A percentile compares a stretch with the other conserved stretches of the same genome.
These are phyloP conservation scores for Metarhizium anisopliae DNA, from an alignment of 2,329 filamentous ascomycete genomes.

Conservation along the genomic window DNA sequence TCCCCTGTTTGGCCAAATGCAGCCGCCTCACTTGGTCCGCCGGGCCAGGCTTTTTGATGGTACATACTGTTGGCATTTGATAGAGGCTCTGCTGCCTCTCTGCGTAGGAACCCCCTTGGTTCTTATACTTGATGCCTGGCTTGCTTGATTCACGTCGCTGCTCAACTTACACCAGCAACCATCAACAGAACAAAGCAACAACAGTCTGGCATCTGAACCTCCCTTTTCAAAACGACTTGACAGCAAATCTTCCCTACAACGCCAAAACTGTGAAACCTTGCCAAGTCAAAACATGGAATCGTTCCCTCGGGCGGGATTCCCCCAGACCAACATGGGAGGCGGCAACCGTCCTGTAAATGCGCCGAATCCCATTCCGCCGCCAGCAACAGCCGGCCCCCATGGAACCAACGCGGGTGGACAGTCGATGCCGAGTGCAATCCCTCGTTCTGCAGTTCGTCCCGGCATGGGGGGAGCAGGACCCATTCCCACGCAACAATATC, in stretches of 20 bases:
- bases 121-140: constrained; percentile 1
- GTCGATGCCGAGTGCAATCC: not conserved
- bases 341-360: not conserved
- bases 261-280: no score
- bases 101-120: not conserved
- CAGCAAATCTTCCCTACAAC: no score
- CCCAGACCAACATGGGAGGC: not conserved
- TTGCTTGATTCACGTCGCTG: not conserved
- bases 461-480: not conserved
- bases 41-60: not conserved
- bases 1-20: not conserved
- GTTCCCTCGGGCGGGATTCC: not conserved
- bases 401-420: not conserved
- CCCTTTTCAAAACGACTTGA: no score
- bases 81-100: not conserved
- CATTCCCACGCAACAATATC: not conserved
- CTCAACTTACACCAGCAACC: not conserved
- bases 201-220: not conserved
- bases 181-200: not conserved
- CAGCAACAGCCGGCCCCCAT: not conserved
- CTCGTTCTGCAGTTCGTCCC: not conserved
- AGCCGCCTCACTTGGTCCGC: not conserved
- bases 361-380: not conserved
- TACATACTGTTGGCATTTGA: not conserved
- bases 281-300: not conserved